Base-by-base conservation (phyloP, 2,329 filamentous ascomycete species). In the Pseudogymnoascus pannorum region DNA sequence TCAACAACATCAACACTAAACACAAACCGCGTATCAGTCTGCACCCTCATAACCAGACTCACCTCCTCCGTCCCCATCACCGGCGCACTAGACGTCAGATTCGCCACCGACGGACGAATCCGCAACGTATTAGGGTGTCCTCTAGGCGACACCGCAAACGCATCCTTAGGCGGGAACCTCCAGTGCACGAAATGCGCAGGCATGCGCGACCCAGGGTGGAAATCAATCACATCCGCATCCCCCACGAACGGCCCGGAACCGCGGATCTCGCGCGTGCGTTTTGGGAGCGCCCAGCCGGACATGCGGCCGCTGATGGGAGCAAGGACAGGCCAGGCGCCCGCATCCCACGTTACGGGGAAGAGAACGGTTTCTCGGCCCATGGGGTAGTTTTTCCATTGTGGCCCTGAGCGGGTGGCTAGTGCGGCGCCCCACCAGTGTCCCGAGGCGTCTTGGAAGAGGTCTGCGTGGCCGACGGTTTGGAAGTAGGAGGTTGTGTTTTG, bases 151-250 rank as follows among this genome's bases (percentile, higher is more conserved):
- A 79, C 64, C 0, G 69, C 72, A 73, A 78, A 87, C 62, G 73
- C 76, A 57, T 70, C 72, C 0, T 74, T 67, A 20, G 76, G 73
- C 1, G 82, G 83, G 11, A 77, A 81, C 2, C 84, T 75, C 75
- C 82, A 84, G 73, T 82, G 75, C 1, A 81, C 76, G 63, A 86
- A 81, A 65, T 86, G 80, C 0, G 74, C 73, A 2, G 83, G 82
- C 0, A 86, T 69, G 0, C 67, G 64, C 0, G 74, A 74, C 0
- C 73, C 73, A 0, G 76, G 73, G 9, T 70, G 64, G 67, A 85
- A 85, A 26, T 77, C 74, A 48, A 81, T 71, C 7, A 68, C 64
- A 64, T 84, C 81, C 1, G 74, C 72, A 12, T 74, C 74, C 5
- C 70, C 68, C 60, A 76, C 76, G 63, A 73, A 77, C 4, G 78